These are phyloP conservation scores for Chlorencoelia australis DNA, from an alignment of 2,329 filamentous ascomycete species.

Conservation along the genomic window DNA sequence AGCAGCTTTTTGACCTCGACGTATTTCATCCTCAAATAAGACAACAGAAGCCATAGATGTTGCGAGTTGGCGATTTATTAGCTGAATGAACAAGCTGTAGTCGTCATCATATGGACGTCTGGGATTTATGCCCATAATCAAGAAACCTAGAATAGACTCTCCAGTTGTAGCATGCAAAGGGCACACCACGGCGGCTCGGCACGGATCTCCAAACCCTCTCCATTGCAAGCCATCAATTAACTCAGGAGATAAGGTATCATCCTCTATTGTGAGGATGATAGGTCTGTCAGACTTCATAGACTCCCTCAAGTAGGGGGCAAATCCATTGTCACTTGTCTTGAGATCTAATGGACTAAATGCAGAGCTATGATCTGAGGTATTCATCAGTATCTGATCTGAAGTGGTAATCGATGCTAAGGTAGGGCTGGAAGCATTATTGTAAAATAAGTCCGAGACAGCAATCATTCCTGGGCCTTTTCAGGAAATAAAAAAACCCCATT, in stretches of 20 bases:
- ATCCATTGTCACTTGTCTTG: constrained; percentile 58
- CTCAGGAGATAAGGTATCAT: constrained; percentile 52
- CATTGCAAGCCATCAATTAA: constrained; percentile 59
- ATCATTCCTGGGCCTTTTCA: no score
- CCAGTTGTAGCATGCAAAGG: constrained; percentile 68
- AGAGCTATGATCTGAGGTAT: constrained; percentile 51
- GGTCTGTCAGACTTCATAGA: constrained; percentile 61
- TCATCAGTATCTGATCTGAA: not conserved
- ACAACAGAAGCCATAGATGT: constrained; percentile 76
- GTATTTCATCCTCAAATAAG: constrained; percentile 74
- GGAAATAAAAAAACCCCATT: no score
- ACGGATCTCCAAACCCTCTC: constrained; percentile 62
- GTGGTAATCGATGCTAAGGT: no score
- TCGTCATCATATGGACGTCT: constrained; percentile 71
- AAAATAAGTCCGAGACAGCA: no score
- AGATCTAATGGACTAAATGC: constrained; percentile 57
- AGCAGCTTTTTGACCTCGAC: constrained; percentile 61
- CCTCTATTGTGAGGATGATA: constrained; percentile 56
- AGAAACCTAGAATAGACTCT: constrained; percentile 65
- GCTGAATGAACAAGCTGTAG: constrained; percentile 66
- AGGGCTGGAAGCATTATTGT: no score
- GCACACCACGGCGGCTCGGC: constrained; percentile 62
- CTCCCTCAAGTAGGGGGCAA: constrained; percentile 66
- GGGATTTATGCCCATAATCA: constrained; percentile 71
- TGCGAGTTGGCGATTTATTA: constrained; percentile 64